phyloP scores from a whole-genome alignment of 2,329 filamentous ascomycete genomes.

The Chaetoscypha palmicola region DNA sequence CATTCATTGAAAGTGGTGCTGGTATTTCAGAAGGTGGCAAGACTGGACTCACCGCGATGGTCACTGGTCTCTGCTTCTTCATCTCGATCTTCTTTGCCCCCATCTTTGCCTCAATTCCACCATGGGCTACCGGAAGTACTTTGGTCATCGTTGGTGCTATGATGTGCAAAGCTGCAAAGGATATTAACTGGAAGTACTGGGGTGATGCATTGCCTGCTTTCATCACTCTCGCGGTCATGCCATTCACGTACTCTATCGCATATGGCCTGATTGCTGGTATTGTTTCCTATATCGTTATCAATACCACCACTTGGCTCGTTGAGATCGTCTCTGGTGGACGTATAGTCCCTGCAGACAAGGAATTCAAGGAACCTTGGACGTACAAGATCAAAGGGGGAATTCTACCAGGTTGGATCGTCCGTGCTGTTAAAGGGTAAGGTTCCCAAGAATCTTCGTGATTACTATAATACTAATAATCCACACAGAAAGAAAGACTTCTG shows the following conservation, averaged over 20 bases:
- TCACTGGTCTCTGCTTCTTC: slow-evolving; percentile 74
- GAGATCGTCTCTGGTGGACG: slow-evolving; percentile 59
- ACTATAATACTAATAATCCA: not conserved
- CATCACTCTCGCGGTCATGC: slow-evolving; percentile 75
- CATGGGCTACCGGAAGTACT: slow-evolving; percentile 83
- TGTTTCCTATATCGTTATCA: slow-evolving; percentile 67
- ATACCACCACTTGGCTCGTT: slow-evolving; percentile 60
- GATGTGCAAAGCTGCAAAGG: slow-evolving; percentile 68
- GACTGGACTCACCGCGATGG: slow-evolving; percentile 71
- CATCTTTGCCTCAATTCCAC: slow-evolving; percentile 81
- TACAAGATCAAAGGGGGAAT: slow-evolving; percentile 67
- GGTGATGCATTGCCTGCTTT: slow-evolving; percentile 79
- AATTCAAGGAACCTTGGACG: slow-evolving; percentile 70
- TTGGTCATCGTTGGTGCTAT: slow-evolving; percentile 74
- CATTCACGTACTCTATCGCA: slow-evolving; percentile 80
- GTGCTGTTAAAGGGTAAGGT: slow-evolving; percentile 46
- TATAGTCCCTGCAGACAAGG: slow-evolving; percentile 65
- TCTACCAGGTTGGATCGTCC: slow-evolving; percentile 63
- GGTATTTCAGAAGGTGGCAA: slow-evolving; percentile 81
- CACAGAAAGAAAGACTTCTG: slow-evolving; percentile 13
- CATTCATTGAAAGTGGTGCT: slow-evolving; percentile 80
- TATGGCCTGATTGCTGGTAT: slow-evolving; percentile 76
- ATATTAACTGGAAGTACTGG: slow-evolving; percentile 82
- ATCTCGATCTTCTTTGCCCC: slow-evolving; percentile 82
- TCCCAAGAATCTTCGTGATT: not conserved